Conservation (phyloP, 371 early-diverging fungal genomes). For the Phascolomyces articulosus region DNA sequence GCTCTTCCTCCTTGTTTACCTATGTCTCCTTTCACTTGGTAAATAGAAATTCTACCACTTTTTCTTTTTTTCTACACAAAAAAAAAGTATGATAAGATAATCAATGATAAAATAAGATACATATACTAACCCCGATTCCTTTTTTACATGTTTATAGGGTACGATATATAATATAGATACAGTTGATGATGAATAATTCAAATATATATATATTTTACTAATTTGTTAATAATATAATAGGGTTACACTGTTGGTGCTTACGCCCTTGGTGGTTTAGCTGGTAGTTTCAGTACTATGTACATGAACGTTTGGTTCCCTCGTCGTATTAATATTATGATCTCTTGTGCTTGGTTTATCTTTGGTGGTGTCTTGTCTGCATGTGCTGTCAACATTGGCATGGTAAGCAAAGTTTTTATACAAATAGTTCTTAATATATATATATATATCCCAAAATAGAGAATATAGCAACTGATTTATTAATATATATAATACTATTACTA, state of each 20-base stretch:
- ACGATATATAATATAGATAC: too few relatives aligned
- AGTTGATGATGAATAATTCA: too few relatives aligned
- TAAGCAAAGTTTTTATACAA: constrained; percentile 10
- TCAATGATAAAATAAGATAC: not conserved
- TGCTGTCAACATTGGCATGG: constrained; percentile 46
- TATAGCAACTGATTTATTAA: too few relatives aligned
- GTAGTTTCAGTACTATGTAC: constrained; percentile 42
- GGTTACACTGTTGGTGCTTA: constrained; percentile 52
- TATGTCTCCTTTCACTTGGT: constrained; percentile 41
- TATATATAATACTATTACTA: too few relatives aligned
- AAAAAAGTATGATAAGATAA: too few relatives aligned
- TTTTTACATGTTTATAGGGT: too few relatives aligned
- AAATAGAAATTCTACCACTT: not conserved
- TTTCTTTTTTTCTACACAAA: not conserved
- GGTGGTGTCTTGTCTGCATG: constrained; percentile 48
- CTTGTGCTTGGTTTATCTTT: constrained; percentile 35
- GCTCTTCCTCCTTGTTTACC: constrained; percentile 47
- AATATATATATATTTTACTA: too few relatives aligned
- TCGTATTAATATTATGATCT: constrained; percentile 44
- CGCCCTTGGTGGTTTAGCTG: constrained; percentile 51
- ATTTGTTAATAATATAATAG: too few relatives aligned
- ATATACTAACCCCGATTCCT: too few relatives aligned
- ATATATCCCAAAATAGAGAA: too few relatives aligned
- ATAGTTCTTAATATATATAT: too few relatives aligned
- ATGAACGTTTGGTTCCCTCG: constrained; percentile 41